Percentiles rank a stretch among this genome's conserved stretches.
Conservation (phyloP, 345 rosid genomes). For the Rhizophora apiculata region DNA sequence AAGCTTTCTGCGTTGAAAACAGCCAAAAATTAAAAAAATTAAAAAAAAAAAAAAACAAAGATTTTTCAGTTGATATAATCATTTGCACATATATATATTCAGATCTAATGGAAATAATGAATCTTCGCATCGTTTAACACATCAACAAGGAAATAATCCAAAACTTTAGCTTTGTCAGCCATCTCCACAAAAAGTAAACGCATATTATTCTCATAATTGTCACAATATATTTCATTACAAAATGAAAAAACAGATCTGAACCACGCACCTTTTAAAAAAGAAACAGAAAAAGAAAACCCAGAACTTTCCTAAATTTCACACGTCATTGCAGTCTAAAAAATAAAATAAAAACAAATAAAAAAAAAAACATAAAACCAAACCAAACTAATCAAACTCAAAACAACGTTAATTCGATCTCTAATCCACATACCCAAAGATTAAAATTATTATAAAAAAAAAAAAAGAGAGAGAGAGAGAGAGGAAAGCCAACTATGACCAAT, state of each 20-base stretch:
- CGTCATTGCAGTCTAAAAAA: not conserved
- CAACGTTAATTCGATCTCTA: not conserved
- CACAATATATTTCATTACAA: no score
- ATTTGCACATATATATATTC: not conserved
- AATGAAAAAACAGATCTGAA: no score
- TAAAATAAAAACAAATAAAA: not conserved
- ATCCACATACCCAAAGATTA: not conserved
- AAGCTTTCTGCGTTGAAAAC: no score
- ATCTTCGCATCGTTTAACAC: not conserved
- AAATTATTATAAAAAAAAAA: not conserved
- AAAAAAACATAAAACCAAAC: not conserved
- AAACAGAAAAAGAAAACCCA: not conserved
- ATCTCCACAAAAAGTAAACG: no score
- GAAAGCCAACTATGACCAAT: constrained; percentile 7
- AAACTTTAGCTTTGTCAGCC: no score
- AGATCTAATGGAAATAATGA: not conserved
- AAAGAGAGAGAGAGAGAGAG: not conserved
- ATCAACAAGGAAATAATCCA: no score
- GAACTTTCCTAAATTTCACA: not conserved
- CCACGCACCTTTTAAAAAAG: not conserved
- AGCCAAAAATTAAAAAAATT: not conserved
- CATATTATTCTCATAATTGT: no score
- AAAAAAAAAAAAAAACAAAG: not conserved
- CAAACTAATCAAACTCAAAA: not conserved
- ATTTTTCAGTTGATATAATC: not conserved